A percentile compares a stretch with the other conserved stretches of the same genome.
These are phyloP conservation scores for Coemansia sp. DNA, from an alignment of 192 early-diverging fungal species.

Conservation along the genomic window DNA sequence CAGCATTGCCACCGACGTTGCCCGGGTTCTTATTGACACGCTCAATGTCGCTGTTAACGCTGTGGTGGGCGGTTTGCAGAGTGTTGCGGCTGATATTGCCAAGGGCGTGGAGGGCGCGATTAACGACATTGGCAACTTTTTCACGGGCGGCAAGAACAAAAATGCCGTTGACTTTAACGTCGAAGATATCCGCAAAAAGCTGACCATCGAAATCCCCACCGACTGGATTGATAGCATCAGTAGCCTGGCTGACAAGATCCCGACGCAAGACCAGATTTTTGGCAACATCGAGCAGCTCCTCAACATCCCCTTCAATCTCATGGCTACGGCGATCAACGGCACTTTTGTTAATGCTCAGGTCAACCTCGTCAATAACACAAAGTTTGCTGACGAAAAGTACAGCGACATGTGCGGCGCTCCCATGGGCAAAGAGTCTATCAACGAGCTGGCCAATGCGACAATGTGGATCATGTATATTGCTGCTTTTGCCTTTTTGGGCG, in stretches of 20 bases:
- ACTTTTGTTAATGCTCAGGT: slow-evolving; percentile 13
- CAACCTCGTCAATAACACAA: slow-evolving; percentile 15
- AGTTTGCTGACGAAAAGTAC: slow-evolving; percentile 19
- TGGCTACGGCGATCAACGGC: slow-evolving; percentile 15
- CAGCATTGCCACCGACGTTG: slow-evolving; percentile 14
- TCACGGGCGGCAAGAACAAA: slow-evolving; percentile 15
- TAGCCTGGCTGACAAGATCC: slow-evolving; percentile 27
- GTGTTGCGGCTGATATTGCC: slow-evolving; percentile 16
- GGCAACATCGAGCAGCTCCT: slow-evolving; percentile 40
- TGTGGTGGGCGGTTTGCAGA: slow-evolving; percentile 25
- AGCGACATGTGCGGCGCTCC: slow-evolving; percentile 22
- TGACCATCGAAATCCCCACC: slow-evolving; percentile 28
- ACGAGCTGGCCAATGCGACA: slow-evolving; percentile 13
- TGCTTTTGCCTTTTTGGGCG: slow-evolving; percentile 21
- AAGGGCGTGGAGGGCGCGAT: slow-evolving; percentile 10
- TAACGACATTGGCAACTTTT: slow-evolving; percentile 20
- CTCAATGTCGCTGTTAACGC: slow-evolving; percentile 29
- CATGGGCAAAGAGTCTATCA: slow-evolving; percentile 32
- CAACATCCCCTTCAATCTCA: slow-evolving; percentile 36
- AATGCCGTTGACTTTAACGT: slow-evolving; percentile 17
- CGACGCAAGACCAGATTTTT: slow-evolving; percentile 42
- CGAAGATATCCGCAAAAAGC: slow-evolving; percentile 27
- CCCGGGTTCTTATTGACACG: slow-evolving; percentile 26
- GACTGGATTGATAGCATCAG: slow-evolving; percentile 41
- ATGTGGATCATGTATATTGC: slow-evolving; percentile 20